phyloP scores from a whole-genome alignment of 306 rosid genomes.

The Gastrolobium bilobum region DNA sequence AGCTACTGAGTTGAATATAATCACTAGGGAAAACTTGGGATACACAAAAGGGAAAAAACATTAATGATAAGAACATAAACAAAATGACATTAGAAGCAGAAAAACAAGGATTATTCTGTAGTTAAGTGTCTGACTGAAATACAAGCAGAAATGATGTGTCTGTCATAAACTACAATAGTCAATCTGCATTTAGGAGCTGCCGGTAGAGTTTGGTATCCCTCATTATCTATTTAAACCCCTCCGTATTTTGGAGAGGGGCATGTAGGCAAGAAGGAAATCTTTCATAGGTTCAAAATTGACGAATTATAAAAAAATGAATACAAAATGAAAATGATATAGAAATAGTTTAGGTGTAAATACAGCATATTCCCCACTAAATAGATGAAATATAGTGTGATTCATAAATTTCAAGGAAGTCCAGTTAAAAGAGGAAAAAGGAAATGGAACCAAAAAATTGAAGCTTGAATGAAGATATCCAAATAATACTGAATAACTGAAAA shows the following conservation, averaged over 20 bases:
- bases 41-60: neutral
- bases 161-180: too few species aligned
- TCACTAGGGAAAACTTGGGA: neutral
- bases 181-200: too few species aligned
- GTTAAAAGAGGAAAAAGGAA: neutral
- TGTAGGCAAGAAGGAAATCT: neutral
- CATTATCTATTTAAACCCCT: too few species aligned
- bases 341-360: neutral
- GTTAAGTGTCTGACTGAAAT: neutral
- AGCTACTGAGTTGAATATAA: neutral
- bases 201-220: too few species aligned
- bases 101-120: neutral
- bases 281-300: neutral
- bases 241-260: neutral
- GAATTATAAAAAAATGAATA: neutral
- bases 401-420: neutral
- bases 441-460: slow-evolving; percentile 6
- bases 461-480: slow-evolving; percentile 4
- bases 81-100: neutral
- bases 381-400: neutral
- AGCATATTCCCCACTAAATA: neutral
- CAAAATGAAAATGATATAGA: neutral
- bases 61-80: neutral
- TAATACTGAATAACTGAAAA: neutral
- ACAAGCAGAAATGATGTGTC: neutral